These are phyloP conservation scores for Fusarium armeniacum DNA, from an alignment of 2,329 filamentous ascomycete genomes.

Conservation along the genomic window DNA sequence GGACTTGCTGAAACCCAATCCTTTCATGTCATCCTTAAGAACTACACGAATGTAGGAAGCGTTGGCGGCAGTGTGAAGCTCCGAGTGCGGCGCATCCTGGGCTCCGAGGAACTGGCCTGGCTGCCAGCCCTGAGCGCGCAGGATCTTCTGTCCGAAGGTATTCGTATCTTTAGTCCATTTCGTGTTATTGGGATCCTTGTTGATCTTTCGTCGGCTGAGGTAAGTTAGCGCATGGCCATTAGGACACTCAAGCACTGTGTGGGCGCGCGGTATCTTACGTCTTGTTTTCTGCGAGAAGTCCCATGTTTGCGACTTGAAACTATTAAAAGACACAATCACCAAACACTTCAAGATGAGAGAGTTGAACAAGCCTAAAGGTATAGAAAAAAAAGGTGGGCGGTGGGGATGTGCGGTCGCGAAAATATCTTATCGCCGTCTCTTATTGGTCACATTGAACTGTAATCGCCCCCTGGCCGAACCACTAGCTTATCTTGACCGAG, in stretches of 20 bases:
- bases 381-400: constrained; percentile 52
- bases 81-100: constrained; percentile 79
- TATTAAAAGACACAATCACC: constrained; percentile 21
- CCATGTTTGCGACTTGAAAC: constrained; percentile 50
- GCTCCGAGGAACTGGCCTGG: constrained; percentile 87
- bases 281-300: constrained; percentile 55
- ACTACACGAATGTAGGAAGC: constrained; percentile 86
- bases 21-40: constrained; percentile 91
- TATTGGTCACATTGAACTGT: constrained; percentile 45
- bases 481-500: constrained; percentile 38
- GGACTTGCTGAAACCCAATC: constrained; percentile 84
- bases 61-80: constrained; percentile 83
- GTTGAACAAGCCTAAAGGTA: constrained; percentile 20
- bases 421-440: constrained; percentile 48
- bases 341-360: constrained; percentile 27
- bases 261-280: constrained; percentile 47
- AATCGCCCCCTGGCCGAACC: not conserved
- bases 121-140: constrained; percentile 90
- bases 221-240: constrained; percentile 29
- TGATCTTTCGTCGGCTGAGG: constrained; percentile 73
- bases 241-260: not conserved
- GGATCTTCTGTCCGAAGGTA: constrained; percentile 90
- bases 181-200: constrained; percentile 94
- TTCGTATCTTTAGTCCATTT: constrained; percentile 87
- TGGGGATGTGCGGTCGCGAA: constrained; percentile 46